Conservation (phyloP, 768 basidiomycete species). For the Rhodotorula paludigena region DNA sequence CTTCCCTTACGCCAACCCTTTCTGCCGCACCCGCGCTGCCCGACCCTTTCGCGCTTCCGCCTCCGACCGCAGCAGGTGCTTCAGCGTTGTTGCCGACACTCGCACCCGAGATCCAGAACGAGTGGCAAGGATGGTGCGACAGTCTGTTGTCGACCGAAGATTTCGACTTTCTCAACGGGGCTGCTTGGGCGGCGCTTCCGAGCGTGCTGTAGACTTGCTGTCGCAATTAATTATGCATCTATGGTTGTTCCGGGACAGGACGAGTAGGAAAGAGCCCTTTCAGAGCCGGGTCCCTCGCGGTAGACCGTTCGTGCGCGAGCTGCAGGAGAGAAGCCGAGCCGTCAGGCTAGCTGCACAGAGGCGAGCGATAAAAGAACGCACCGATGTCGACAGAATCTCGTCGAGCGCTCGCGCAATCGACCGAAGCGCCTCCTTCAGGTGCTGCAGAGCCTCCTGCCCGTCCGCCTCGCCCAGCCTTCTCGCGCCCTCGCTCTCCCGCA, state of each 20-base stretch:
- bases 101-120: not conserved
- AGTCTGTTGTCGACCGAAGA: not conserved
- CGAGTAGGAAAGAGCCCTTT: not conserved
- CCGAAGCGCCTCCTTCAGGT: conserved; percentile 6
- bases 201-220: not conserved
- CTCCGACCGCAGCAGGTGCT: not conserved
- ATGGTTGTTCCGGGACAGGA: not conserved
- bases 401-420: not conserved
- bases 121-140: not conserved
- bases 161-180: not conserved
- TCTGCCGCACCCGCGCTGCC: not conserved
- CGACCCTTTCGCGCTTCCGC: not conserved
- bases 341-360: too few relatives aligned
- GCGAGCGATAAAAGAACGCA: not conserved
- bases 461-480: not conserved
- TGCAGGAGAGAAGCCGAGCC: too few relatives aligned
- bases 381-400: not conserved
- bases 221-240: too few relatives aligned
- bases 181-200: not conserved
- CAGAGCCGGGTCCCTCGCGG: not conserved
- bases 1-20: not conserved
- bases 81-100: not conserved
- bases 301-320: not conserved
- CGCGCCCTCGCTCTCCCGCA: not conserved
- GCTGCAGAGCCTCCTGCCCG: not conserved